Percentiles rank a stretch among this genome's conserved stretches.
These are phyloP conservation scores for Acacia pycnantha DNA, from an alignment of 331 rosid species.

Conservation along the genomic window DNA sequence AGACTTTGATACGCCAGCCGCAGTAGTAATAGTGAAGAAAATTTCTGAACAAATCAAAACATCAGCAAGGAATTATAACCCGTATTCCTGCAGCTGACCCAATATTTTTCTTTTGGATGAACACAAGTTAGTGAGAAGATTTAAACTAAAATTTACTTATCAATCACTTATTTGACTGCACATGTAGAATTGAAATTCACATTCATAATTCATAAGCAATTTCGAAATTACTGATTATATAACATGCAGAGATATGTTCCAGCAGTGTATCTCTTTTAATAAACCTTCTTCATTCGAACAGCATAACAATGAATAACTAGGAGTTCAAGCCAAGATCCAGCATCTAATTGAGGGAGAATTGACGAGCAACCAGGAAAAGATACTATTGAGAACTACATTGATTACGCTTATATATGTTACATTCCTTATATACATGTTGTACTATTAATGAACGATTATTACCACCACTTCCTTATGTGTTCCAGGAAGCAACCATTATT, in stretches of 20 bases:
- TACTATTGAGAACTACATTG: not conserved
- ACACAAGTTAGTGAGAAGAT: not conserved
- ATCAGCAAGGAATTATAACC: constrained; percentile 33
- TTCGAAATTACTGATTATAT: not conserved
- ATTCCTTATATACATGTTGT: not conserved
- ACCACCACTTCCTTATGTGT: constrained; percentile 4
- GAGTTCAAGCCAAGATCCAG: not conserved
- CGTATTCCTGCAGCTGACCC: constrained; percentile 15
- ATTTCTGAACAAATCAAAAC: constrained; percentile 63
- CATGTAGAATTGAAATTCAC: not conserved
- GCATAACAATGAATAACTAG: not conserved
- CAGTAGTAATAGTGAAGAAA: constrained; percentile 75
- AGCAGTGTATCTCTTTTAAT: constrained; percentile 11
- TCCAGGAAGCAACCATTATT: not conserved
- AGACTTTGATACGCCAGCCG: constrained; percentile 98
- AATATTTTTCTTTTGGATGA: constrained; percentile 6
- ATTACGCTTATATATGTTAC: not conserved
- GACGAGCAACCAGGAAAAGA: not conserved
- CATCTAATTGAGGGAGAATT: not conserved
- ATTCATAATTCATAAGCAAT: constrained; percentile 3
- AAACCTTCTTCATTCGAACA: not conserved
- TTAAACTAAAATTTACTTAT: not conserved
- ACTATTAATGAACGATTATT: constrained; percentile 7
- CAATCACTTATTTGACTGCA: not conserved
- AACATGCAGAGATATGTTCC: not conserved